Evolutionary conservation across 2,329 filamentous ascomycete genomes (phyloP), one percentile per base, ranked within the genome.

Genomic region (Xylariomycetidae sp.): DNA sequence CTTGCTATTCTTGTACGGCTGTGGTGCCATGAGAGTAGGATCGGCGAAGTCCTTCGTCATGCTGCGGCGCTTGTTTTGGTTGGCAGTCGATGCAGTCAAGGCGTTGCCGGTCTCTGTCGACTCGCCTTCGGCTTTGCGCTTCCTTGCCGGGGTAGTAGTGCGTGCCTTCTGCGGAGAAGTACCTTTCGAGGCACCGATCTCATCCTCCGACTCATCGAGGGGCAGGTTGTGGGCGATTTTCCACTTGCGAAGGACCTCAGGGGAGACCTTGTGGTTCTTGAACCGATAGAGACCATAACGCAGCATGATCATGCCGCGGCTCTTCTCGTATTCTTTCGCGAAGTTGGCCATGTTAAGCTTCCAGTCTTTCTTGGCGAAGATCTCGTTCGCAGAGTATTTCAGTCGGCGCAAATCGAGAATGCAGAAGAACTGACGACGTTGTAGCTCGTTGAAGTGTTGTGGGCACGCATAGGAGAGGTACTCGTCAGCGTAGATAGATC

Each of bases 281-380:
- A 78, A 79, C 47, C 77, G 70, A 48, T 78, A 79, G 2, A 78
- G 64, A 2, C 74, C 74, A 40, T 79, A 79, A 29, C 74, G 71
- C 35, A 79, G 50, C 56, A 79, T 68, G 37, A 79, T 77, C 26
- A 79, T 58, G 44, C 72, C 74, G 30, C 74, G 65, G 49, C 73
- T 78, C 61, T 79, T 79, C 51, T 79, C 74, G 40, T 75, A 79
- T 51, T 78, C 74, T 51, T 77, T 79, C 24, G 74, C 73, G 37
- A 79, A 79, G 51, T 77, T 78, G 42, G 72, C 53, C 13, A 78
- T 68, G 42, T 79, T 79, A 33, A 79, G 55, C 55, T 74, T 76
- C 74, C 74, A 79, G 43, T 76, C 73, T 52, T 78, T 78, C 50
- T 68, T 72, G 13, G 58, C 50, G 38, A 78, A 79, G 12, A 79